phyloP scores from a whole-genome alignment of 1,139 yeast species.

The Saccharomyces hybrid region DNA sequence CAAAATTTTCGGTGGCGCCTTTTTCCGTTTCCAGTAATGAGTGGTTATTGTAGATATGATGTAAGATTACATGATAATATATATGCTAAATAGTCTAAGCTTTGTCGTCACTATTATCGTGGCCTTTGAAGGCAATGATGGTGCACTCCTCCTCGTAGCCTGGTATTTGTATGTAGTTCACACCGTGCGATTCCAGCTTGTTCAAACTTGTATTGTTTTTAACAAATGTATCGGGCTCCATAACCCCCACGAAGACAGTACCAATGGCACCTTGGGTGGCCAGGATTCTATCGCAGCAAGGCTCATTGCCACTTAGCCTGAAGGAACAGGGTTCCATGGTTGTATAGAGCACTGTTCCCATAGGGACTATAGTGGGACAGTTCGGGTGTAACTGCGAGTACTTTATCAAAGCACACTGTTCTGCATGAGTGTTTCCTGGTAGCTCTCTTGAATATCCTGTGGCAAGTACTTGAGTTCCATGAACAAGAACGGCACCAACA shows the following conservation, averaged over 20 bases:
- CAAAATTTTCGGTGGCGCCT: constrained; percentile 1
- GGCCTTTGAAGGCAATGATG: constrained; percentile 72
- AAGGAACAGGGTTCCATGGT: constrained; percentile 97
- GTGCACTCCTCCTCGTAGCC: constrained; percentile 76
- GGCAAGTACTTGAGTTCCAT: constrained; percentile 55
- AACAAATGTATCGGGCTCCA: constrained; percentile 87
- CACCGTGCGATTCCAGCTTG: constrained; percentile 46
- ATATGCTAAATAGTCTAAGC: neutral
- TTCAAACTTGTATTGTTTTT: constrained; percentile 60
- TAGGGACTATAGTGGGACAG: constrained; percentile 41
- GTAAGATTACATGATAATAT: neutral
- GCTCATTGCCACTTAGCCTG: constrained; percentile 81
- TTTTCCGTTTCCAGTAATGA: neutral
- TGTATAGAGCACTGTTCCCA: constrained; percentile 78
- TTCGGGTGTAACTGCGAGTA: constrained; percentile 33
- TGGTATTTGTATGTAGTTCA: constrained; percentile 72
- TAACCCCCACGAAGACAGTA: constrained; percentile 83
- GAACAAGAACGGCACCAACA: constrained; percentile 84
- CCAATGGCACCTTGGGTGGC: constrained; percentile 44
- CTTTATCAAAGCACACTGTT: constrained; percentile 86
- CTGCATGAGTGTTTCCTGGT: constrained; percentile 97
- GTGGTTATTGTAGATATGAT: neutral
- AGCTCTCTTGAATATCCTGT: constrained; percentile 88
- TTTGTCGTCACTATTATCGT: constrained; percentile 23
- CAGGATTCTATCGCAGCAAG: constrained; percentile 78